These are phyloP conservation scores for Sanguinoderma infundibulare DNA, from an alignment of 1,284 basidiomycete genomes.

Conservation along the genomic window DNA sequence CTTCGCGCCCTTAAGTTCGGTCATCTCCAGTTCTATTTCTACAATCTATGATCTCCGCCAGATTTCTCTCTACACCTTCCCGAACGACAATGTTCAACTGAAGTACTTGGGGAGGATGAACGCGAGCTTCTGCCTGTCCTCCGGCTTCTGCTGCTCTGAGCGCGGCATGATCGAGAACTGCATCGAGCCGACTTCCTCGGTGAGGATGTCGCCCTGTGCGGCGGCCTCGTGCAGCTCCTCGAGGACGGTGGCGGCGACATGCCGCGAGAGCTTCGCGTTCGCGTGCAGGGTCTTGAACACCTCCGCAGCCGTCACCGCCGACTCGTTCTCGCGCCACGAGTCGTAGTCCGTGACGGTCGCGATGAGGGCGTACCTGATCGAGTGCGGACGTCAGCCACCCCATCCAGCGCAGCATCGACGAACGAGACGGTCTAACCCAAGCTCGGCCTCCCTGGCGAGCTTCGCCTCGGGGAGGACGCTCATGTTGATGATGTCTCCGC, in stretches of 20 bases:
- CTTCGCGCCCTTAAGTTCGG: too few relatives aligned
- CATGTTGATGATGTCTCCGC: constrained; percentile 97
- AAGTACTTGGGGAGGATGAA: constrained; percentile 83
- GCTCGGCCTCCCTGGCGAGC: constrained; percentile 92
- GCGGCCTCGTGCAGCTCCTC: constrained; percentile 76
- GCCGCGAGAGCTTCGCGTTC: constrained; percentile 85
- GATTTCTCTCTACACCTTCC: too few relatives aligned
- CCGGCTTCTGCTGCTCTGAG: constrained; percentile 60
- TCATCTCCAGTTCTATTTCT: too few relatives aligned
- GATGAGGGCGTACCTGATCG: constrained; percentile 81
- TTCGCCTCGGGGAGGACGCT: constrained; percentile 96
- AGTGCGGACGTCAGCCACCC: constrained; percentile 5
- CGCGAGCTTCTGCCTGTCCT: constrained; percentile 75
- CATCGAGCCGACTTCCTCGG: constrained; percentile 81
- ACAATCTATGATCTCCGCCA: too few relatives aligned
- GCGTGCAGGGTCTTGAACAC: constrained; percentile 87
- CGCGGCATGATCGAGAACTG: constrained; percentile 85
- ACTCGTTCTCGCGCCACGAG: constrained; percentile 83
- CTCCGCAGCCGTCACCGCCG: constrained; percentile 86
- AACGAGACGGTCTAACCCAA: constrained; percentile 61
- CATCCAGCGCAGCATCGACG: background rate
- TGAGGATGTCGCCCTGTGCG: constrained; percentile 52
- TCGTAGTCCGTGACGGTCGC: constrained; percentile 94
- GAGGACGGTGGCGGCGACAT: constrained; percentile 76
- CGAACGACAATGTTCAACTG: too few relatives aligned